phyloP scores from a whole-genome alignment of 2,329 filamentous ascomycete species.

The Pseudocercospora musae region DNA sequence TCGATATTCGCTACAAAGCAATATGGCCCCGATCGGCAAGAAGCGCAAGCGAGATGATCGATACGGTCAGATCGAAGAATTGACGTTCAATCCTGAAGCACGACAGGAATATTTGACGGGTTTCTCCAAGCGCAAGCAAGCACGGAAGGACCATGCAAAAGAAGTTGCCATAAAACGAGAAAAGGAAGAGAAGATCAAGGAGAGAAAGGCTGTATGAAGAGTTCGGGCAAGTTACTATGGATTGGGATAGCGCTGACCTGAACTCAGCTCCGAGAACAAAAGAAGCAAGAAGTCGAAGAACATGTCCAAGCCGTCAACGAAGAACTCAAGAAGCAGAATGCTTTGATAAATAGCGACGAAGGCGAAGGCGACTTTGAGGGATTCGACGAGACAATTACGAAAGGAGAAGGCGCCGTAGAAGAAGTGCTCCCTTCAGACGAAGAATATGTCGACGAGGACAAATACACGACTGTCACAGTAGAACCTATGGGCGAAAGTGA shows the following conservation, averaged over 20 bases:
- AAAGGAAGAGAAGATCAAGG: conserved; percentile 69
- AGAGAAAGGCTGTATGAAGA: conserved; percentile 69
- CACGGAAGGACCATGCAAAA: conserved; percentile 79
- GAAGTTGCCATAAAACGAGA: conserved; percentile 75
- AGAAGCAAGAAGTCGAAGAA: conserved; percentile 74
- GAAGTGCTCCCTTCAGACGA: conserved; percentile 56
- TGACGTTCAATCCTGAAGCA: conserved; percentile 76
- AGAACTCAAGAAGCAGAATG: conserved; percentile 60
- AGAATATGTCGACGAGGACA: conserved; percentile 94
- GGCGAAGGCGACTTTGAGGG: conserved; percentile 29
- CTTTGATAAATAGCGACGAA: conserved; percentile 23
- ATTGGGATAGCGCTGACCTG: not conserved
- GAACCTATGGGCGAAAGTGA: conserved; percentile 68
- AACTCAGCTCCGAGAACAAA: conserved; percentile 74
- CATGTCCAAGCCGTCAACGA: conserved; percentile 76
- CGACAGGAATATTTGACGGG: conserved; percentile 88
- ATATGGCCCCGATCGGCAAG: conserved; percentile 9
- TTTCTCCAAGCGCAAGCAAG: conserved; percentile 92
- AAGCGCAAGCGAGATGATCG: conserved; percentile 12
- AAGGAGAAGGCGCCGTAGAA: conserved; percentile 14
- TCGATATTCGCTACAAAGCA: conserved; percentile 1
- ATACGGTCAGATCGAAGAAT: conserved; percentile 49
- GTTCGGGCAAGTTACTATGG: not conserved
- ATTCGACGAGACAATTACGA: conserved; percentile 11
- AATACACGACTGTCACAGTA: conserved; percentile 90